Evolutionary conservation across 2,329 filamentous ascomycete genomes (phyloP).

Genomic region (Dactylonectria macrodidyma): DNA sequence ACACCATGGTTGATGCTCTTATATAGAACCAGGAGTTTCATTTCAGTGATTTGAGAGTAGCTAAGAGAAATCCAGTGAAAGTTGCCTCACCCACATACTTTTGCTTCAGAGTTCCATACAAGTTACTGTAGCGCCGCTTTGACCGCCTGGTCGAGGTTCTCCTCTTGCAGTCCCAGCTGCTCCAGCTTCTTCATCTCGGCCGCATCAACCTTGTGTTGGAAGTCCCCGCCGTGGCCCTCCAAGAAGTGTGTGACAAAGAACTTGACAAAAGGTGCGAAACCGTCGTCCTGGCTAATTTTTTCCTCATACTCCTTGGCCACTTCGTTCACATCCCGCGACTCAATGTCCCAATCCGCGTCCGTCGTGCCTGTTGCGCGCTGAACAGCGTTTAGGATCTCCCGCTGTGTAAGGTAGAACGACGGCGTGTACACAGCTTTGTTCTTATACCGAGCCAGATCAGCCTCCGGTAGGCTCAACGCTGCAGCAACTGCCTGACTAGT

Average conservation of each 20-base stretch:
- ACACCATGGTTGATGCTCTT: too few relatives aligned
- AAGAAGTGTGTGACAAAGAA: constrained; percentile 34
- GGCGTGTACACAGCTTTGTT: constrained; percentile 31
- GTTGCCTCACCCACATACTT: not conserved
- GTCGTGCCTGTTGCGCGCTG: constrained; percentile 16
- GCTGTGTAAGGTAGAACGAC: constrained; percentile 10
- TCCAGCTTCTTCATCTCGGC: constrained; percentile 13
- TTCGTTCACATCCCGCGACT: constrained; percentile 10
- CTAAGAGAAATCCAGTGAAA: not conserved
- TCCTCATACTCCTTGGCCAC: constrained; percentile 16
- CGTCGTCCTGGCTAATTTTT: constrained; percentile 20
- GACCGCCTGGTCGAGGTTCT: constrained; percentile 12
- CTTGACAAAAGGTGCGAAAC: constrained; percentile 17
- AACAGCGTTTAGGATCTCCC: constrained; percentile 27
- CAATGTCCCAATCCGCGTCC: constrained; percentile 27
- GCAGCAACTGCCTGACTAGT: constrained; percentile 24
- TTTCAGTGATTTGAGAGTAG: not conserved
- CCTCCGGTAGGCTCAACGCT: constrained; percentile 14
- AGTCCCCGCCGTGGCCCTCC: constrained; percentile 11
- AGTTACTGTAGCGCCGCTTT: constrained; percentile 5
- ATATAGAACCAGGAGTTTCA: not conserved
- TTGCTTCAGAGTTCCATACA: not conserved
- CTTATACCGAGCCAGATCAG: constrained; percentile 19
- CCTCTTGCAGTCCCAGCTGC: constrained; percentile 17
- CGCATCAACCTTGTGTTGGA: constrained; percentile 23